Percentiles rank a stretch among this genome's conserved stretches.
phyloP scores from a whole-genome alignment of 73 alveolate species.

The Paramecium octaurelia region DNA sequence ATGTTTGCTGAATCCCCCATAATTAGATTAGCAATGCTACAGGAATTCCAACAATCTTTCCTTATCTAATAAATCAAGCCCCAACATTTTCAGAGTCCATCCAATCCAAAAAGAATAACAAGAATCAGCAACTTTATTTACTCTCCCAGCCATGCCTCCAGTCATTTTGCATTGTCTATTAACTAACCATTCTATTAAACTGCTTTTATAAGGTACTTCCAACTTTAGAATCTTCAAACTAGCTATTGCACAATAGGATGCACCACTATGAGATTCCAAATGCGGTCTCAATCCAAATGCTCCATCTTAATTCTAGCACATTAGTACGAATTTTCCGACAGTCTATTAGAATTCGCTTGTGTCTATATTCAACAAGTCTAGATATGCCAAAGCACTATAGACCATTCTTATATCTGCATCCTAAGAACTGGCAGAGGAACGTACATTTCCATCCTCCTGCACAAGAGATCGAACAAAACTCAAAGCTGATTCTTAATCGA shows the following conservation, averaged over 20 bases:
- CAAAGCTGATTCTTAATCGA: not conserved
- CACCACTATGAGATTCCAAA: conserved; percentile 97
- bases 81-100: not conserved
- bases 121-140: conserved; percentile 92
- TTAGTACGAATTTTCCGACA: conserved; percentile 73
- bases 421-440: not conserved
- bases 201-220: conserved; percentile 24
- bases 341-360: not conserved
- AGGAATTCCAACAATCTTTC: not conserved
- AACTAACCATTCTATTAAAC: conserved; percentile 81
- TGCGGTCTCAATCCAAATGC: conserved; percentile 92
- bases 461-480: not conserved
- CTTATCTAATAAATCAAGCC: not conserved
- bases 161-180: conserved; percentile 77
- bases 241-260: conserved; percentile 93
- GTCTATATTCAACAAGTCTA: not conserved
- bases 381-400: conserved; percentile 29
- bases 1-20: conserved; percentile 28
- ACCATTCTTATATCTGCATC: conserved; percentile 30
- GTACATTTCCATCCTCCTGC: not conserved
- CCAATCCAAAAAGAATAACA: conserved; percentile 97
- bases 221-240: conserved; percentile 70
- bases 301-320: conserved; percentile 96
- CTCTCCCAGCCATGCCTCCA: conserved; percentile 96
- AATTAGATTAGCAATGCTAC: not conserved